Evolutionary conservation across 768 basidiomycete species (phyloP), one percentile per base, ranked within the genome.

Genomic region (Sporobolomyces phaffii): DNA sequence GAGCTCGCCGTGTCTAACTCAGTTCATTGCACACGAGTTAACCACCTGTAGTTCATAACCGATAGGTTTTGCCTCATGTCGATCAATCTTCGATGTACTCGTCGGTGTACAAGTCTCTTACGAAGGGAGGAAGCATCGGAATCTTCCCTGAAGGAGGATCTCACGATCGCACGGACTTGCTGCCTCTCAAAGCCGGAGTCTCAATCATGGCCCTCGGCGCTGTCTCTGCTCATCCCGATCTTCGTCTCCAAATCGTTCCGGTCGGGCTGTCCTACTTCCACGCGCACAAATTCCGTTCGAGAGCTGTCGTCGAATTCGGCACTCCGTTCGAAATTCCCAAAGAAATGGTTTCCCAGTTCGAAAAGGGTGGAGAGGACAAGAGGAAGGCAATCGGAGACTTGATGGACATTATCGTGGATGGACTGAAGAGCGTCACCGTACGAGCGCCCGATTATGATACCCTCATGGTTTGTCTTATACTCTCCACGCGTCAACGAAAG

Each of bases 61-160:
- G 61, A 68, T 61, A 78, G 78, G 81, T 80, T 43, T 78, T 98
- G 63, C 91, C 93, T 1, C 87, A 87, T 76, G 85, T 99, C 68
- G 89, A 99, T 79, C 96, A 98, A 76, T 85, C 88, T 68, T 85
- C 90, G 58, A 97, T 96, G 87, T 99, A 98, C 78, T 85, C 87
- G 22, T 83, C 90, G 65, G 96, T 98, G 7, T 99, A 96, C 77
- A 82, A 90, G 75, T 84, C 85, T 62, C 80, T 98, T 62, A 89
- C 85, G 62, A 84, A 87, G 62, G 90, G 90, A 13, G 91, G 91
- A 18, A 86, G 87, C 70, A 93, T 99, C 68, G 93, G 96, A 50
- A 97, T 99, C 70, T 98, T 98, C 76, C 96, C 96, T 43, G 96
- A 98, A 86, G 94, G 96, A 73, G 96, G 96, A 62, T 97, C 93